A percentile compares a stretch with the other conserved stretches of the same genome.
Evolutionary conservation across 306 rosid genomes (phyloP).

Genomic region (Quercus bicolor): DNA sequence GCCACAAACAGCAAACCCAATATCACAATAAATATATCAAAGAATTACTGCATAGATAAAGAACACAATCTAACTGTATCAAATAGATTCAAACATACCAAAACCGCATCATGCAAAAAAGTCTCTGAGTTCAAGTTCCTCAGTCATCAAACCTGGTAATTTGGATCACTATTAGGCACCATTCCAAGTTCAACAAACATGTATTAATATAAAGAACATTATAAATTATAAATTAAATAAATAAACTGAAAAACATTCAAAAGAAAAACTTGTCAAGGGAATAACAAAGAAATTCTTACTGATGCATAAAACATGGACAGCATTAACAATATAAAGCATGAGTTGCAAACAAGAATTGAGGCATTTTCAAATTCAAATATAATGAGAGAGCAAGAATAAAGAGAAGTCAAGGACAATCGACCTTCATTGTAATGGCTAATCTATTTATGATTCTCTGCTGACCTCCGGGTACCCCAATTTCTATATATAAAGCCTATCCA

Average conservation of each 20-base stretch:
- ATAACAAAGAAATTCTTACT: neutral
- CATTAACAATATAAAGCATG: neutral
- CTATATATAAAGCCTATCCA: too few species aligned
- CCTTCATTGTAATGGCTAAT: neutral
- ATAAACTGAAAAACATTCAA: neutral
- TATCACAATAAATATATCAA: neutral
- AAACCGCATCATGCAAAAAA: neutral
- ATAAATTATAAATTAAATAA: neutral
- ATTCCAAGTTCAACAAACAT: neutral
- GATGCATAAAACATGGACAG: neutral
- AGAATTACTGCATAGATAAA: neutral
- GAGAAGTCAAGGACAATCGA: neutral
- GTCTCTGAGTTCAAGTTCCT: neutral
- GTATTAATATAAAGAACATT: neutral
- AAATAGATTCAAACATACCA: neutral
- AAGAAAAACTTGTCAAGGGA: neutral
- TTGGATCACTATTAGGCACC: neutral
- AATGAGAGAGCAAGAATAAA: neutral
- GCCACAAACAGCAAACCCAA: neutral
- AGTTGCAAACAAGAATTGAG: neutral
- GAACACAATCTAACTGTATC: neutral
- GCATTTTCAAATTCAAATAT: neutral
- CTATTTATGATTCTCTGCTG: neutral
- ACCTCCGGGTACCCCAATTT: too few species aligned
- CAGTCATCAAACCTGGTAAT: neutral